Evolutionary conservation across 2,329 filamentous ascomycete genomes (phyloP).

Genomic region (Paecilomyces fulvus): DNA sequence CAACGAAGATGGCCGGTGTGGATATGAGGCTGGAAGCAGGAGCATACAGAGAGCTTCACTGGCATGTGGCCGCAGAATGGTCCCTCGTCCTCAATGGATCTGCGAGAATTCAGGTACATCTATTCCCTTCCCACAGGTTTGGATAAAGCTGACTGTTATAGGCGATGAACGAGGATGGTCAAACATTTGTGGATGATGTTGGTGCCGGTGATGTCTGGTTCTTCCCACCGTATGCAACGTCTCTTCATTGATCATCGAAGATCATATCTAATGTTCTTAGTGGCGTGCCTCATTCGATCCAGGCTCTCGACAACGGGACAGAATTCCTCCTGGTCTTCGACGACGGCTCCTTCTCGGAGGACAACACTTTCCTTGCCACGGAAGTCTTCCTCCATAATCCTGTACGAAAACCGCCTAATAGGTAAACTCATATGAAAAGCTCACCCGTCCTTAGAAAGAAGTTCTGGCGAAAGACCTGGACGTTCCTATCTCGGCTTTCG

Average conservation of each 20-base stretch:
- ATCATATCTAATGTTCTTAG: constrained; percentile 9
- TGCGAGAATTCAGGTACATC: constrained; percentile 24
- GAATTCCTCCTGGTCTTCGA: constrained; percentile 59
- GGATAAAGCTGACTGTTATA: constrained; percentile 4
- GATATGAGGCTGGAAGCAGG: constrained; percentile 51
- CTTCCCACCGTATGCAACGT: constrained; percentile 53
- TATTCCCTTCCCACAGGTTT: background rate
- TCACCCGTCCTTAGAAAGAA: constrained; percentile 22
- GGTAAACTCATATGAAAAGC: background rate
- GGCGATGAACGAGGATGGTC: constrained; percentile 48
- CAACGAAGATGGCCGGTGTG: constrained; percentile 49
- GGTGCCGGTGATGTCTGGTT: constrained; percentile 73
- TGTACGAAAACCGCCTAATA: constrained; percentile 8
- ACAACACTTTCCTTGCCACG: constrained; percentile 67
- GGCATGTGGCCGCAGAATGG: constrained; percentile 34
- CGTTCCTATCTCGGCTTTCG: constrained; percentile 44
- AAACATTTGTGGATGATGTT: constrained; percentile 69
- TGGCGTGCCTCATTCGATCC: constrained; percentile 68
- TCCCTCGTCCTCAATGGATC: constrained; percentile 32
- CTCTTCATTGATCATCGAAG: background rate
- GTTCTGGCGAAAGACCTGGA: constrained; percentile 50
- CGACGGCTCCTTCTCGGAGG: constrained; percentile 52
- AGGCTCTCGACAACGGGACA: constrained; percentile 60
- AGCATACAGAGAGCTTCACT: constrained; percentile 57
- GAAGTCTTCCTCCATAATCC: constrained; percentile 47